Evolutionary conservation across 805 yeast species (phyloP), one percentile per base, ranked within the genome.

Genomic region (Yamadazyma sp.): DNA sequence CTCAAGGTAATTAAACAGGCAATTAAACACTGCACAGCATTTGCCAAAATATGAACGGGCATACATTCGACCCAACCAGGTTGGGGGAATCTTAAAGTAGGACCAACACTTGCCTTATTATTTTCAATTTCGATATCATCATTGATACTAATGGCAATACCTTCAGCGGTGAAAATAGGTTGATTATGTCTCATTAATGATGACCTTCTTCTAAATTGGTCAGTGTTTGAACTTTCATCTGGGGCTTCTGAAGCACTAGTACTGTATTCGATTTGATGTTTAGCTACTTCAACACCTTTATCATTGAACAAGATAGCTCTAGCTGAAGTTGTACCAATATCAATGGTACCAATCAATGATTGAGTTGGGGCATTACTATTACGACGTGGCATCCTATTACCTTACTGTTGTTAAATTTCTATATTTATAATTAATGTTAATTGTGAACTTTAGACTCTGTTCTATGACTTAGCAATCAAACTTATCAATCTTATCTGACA

Each of bases 1-100:
- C 81, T 71, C 48, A 82, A 63, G 19, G 78, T 65, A 27, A 73
- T 65, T 46, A 80, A 60, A 50, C 84, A 77, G 16, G 79, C 78
- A 30, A 80, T 80, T 23, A 89, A 65, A 66, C 97, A 89, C 53
- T 81, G 83, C 25, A 81, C 72, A 18, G 88, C 89, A 50, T 87
- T 82, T 44, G 82, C 82, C 47, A 87, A 70, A 30, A 89, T 79
- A 57, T 82, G 88, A 33, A 75, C 75, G 8, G 96, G 96, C 68
- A 84, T 83, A 61, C 93, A 88, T 64, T 89, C 96, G 23, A 87
- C 93, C 96, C 96, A 88, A 21, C 94, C 93, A 2, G 91, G 88
- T 44, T 77, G 74, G 2, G 93, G 91, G 56, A 80, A 83, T 40
- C 78, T 61, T 35, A 83, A 63, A n/a, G 93, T 83, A 33, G 89